Evolutionary conservation across 352 stramenopile genomes (phyloP).

Genomic region (Pythium brachiatum): DNA sequence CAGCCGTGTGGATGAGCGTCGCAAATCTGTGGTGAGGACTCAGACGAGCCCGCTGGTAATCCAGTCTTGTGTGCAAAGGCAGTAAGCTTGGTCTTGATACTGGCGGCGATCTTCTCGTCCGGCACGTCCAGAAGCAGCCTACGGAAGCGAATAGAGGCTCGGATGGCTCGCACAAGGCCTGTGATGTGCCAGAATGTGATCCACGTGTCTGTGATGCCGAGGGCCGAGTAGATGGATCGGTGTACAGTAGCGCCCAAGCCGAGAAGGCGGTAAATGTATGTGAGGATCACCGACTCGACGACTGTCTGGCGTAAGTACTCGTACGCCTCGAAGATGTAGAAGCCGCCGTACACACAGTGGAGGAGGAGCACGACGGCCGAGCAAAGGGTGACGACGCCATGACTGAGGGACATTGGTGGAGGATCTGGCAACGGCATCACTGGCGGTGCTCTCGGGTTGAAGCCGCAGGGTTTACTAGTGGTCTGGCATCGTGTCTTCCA

Average conservation of each 20-base stretch:
- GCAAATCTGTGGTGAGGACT: no score
- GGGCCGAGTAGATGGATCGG: background rate
- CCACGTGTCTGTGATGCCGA: slow-evolving; percentile 2
- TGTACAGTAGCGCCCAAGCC: background rate
- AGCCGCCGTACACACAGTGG: slow-evolving; percentile 1
- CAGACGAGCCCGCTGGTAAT: background rate
- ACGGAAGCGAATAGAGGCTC: slow-evolving; percentile 1
- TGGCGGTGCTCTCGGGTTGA: no score
- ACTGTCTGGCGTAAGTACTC: background rate
- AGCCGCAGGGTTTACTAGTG: no score
- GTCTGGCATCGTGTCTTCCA: no score
- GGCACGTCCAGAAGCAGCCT: slow-evolving; percentile 12
- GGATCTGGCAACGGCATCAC: no score
- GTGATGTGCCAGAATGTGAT: slow-evolving; percentile 7
- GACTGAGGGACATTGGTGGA: background rate
- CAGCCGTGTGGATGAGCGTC: background rate
- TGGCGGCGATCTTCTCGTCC: slow-evolving; percentile 1
- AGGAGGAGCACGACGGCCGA: slow-evolving; percentile 7
- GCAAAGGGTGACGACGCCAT: background rate
- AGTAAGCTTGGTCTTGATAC: slow-evolving; percentile 3
- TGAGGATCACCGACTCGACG: background rate
- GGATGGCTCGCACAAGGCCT: slow-evolving; percentile 3
- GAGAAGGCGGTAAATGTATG: slow-evolving; percentile 3
- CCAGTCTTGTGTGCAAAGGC: background rate
- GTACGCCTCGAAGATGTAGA: slow-evolving; percentile 10